Base-by-base conservation (phyloP, 345 rosid species). In the Abelmoschus esculentus region DNA sequence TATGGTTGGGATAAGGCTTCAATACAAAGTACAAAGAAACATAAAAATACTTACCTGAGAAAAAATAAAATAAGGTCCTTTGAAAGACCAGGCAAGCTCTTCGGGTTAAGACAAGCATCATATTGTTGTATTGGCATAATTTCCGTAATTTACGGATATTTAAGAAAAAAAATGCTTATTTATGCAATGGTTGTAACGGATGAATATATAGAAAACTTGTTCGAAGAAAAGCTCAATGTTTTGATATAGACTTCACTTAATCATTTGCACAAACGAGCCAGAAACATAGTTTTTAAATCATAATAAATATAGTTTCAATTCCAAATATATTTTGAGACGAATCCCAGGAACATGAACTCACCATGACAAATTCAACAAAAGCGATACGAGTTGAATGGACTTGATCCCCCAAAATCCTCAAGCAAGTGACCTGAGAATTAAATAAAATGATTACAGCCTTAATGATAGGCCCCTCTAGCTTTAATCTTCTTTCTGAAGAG, bases 241-340 rank as follows among this genome's bases (percentile, higher is more conserved):
- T 49, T 15, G 54, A 49, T 49, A 14, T 49, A 49, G 54, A 5
- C 18, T 49, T 49, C 54, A 46, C 6, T 26, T 26, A 47, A 65
- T 65, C 62, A 69, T 18, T 34, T 55, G 53, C 34, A 7, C 22
- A 56, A 69, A 40, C 17, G 22, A 57, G 8, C 38, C 42, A 67
- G 47, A 80, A 63, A 14, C 28, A 63, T 63, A 58, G 53, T 44
- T 73, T 76, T 14, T 34, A 66, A 66, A 10, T 10, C 61, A 58
- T 11, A 2, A 71, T 31, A 61, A 19, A 70, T 18, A 44, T 46
- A 22, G n/a, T 46, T 44, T 13, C 1, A 12, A 13, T 2, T 52
- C 42, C 4, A 1, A 64, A 12, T 64, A 7, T 42, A 40, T 42
- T 12, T 42, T 53, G 14, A 26, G 26, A 22, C 26, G 1, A 22